Evolutionary conservation across 1,284 basidiomycete species (phyloP).

Genomic region (Earliella scabrosa): DNA sequence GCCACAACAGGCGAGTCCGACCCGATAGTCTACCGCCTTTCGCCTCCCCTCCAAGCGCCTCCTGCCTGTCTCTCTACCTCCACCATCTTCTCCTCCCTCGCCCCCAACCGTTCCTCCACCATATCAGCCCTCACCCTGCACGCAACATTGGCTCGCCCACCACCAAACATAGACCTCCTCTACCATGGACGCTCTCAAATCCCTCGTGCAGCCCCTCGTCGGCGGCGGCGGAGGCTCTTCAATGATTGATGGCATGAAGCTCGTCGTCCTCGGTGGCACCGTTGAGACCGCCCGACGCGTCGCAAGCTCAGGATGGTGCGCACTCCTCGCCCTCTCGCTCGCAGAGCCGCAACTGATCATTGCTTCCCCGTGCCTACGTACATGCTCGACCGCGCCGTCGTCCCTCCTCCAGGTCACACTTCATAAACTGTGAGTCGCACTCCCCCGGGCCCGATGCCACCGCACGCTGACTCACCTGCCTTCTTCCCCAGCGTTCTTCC

Average conservation of each 20-base stretch:
- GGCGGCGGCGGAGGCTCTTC: conserved; percentile 74
- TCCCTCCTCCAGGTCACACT: conserved; percentile 61
- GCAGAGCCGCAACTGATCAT: conserved; percentile 4
- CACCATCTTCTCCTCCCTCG: conserved; percentile 19
- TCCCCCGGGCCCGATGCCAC: conserved; percentile 11
- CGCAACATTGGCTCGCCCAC: conserved; percentile 35
- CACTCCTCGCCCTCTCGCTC: not conserved
- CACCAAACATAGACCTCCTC: conserved; percentile 20
- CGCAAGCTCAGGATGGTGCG: conserved; percentile 77
- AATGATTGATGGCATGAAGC: conserved; percentile 83
- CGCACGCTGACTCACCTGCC: conserved; percentile 25
- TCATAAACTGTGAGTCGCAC: conserved; percentile 73
- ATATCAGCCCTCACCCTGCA: conserved; percentile 27
- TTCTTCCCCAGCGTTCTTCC: conserved; percentile 75
- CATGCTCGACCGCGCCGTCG: conserved; percentile 13
- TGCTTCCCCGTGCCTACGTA: conserved; percentile 10
- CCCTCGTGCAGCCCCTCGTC: conserved; percentile 79
- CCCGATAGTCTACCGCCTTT: conserved; percentile 23
- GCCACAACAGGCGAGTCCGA: conserved; percentile 17
- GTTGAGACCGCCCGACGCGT: conserved; percentile 82
- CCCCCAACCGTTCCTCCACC: conserved; percentile 26
- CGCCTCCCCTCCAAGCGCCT: conserved; percentile 25
- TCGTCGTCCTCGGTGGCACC: conserved; percentile 83
- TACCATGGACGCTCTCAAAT: conserved; percentile 79
- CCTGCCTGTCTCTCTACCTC: conserved; percentile 23